phyloP scores from a whole-genome alignment of 2,329 filamentous ascomycete species.

The Fusarium albidum region DNA sequence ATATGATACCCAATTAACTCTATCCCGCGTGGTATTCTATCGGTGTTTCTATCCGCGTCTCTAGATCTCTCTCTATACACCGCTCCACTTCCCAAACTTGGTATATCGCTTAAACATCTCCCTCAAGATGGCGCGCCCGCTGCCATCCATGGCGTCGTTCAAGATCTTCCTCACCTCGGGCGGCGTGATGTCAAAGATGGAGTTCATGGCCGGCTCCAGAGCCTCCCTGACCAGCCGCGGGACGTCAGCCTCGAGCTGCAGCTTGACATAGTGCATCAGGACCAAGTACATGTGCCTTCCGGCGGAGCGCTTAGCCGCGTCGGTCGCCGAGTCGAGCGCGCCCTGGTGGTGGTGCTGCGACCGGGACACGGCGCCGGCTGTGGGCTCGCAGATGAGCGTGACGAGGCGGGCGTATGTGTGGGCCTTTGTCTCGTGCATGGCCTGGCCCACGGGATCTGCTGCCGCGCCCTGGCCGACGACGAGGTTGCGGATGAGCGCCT shows the following conservation, averaged over 20 bases:
- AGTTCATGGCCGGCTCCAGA: constrained; percentile 65
- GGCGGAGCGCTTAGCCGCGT: constrained; percentile 67
- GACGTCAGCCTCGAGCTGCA: constrained; percentile 66
- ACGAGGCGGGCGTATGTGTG: constrained; percentile 63
- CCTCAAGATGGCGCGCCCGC: constrained; percentile 65
- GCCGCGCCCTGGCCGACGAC: constrained; percentile 46
- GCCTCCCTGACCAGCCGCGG: constrained; percentile 60
- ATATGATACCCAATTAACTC: constrained; percentile 32
- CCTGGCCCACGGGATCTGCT: constrained; percentile 27
- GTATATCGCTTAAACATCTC: constrained; percentile 67
- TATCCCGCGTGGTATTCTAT: constrained; percentile 32
- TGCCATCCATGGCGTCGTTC: constrained; percentile 67
- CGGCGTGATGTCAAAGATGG: constrained; percentile 66
- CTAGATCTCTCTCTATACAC: constrained; percentile 51
- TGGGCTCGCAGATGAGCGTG: constrained; percentile 67
- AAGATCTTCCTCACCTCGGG: constrained; percentile 63
- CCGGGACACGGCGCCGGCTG: constrained; percentile 62
- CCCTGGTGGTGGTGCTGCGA: constrained; percentile 52
- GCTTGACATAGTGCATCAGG: constrained; percentile 66
- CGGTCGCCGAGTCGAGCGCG: constrained; percentile 66
- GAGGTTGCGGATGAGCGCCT: constrained; percentile 63
- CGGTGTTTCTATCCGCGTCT: constrained; percentile 25
- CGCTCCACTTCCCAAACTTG: constrained; percentile 71
- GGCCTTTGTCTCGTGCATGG: constrained; percentile 54
- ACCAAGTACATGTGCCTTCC: constrained; percentile 70